phyloP scores from a whole-genome alignment of 2,329 filamentous ascomycete genomes.

The Colletotrichum orchidophilum region DNA sequence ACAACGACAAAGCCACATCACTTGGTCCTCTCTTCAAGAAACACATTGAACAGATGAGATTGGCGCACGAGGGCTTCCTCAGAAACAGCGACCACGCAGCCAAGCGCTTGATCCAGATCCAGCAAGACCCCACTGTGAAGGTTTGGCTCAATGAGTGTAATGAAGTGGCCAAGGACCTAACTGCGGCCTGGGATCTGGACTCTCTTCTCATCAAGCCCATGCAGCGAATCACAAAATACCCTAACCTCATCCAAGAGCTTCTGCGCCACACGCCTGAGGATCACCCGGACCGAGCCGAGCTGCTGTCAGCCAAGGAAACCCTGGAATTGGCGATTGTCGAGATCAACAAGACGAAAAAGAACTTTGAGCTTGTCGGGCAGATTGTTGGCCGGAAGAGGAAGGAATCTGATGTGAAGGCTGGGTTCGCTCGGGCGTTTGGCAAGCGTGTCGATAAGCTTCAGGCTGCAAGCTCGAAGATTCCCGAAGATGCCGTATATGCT shows the following conservation, averaged over 20 bases:
- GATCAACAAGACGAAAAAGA: conserved; percentile 96
- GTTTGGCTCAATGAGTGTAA: conserved; percentile 96
- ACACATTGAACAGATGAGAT: conserved; percentile 69
- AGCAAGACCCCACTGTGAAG: conserved; percentile 70
- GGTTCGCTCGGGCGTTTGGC: conserved; percentile 88
- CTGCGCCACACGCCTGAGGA: conserved; percentile 81
- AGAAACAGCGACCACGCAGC: conserved; percentile 71
- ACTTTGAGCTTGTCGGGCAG: conserved; percentile 90
- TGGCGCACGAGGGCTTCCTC: conserved; percentile 69
- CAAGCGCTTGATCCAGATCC: conserved; percentile 69
- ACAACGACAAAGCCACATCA: conserved; percentile 60
- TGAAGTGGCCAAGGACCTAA: conserved; percentile 90
- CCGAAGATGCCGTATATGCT: conserved; percentile 85
- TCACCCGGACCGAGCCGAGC: conserved; percentile 80
- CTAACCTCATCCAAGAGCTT: conserved; percentile 83
- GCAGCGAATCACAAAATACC: conserved; percentile 94
- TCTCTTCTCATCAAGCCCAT: conserved; percentile 97
- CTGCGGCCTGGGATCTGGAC: conserved; percentile 92
- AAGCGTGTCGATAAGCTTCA: conserved; percentile 87
- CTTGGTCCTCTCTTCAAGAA: conserved; percentile 64
- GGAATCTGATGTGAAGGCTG: conserved; percentile 86
- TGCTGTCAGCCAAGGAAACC: conserved; percentile 62
- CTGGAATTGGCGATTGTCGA: conserved; percentile 77
- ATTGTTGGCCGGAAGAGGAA: conserved; percentile 88
- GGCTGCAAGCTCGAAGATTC: conserved; percentile 66